Percentiles rank a stretch among this genome's conserved stretches.
Evolutionary conservation across 2,329 filamentous ascomycete species (phyloP).

Genomic region (Emergomyces orientalis): DNA sequence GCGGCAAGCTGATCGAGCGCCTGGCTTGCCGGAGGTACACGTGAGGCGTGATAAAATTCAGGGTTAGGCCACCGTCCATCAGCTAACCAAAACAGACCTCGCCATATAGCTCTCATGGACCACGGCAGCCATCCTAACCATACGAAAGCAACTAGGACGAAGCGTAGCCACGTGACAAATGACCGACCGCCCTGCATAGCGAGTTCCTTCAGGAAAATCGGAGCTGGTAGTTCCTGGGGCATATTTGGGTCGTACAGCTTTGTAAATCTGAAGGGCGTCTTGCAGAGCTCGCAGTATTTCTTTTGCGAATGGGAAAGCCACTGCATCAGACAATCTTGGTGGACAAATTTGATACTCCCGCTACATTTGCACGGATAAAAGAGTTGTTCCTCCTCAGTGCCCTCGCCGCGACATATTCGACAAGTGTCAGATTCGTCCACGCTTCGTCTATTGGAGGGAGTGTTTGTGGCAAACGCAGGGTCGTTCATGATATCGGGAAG

Average conservation of each 20-base stretch:
- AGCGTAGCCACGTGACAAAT: constrained; percentile 67
- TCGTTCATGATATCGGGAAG: constrained; percentile 50
- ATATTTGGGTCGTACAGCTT: constrained; percentile 94
- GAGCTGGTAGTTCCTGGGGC: constrained; percentile 71
- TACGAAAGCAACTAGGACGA: constrained; percentile 67
- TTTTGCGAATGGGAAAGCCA: constrained; percentile 98
- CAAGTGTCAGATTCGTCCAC: constrained; percentile 67
- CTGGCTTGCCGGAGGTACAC: constrained; percentile 14
- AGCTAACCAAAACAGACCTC: constrained; percentile 87
- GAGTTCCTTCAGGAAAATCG: constrained; percentile 72
- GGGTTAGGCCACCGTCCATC: constrained; percentile 57
- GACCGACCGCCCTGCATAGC: constrained; percentile 62
- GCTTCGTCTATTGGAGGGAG: constrained; percentile 28
- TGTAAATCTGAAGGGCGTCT: constrained; percentile 95
- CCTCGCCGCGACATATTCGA: constrained; percentile 91
- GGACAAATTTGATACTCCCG: constrained; percentile 96
- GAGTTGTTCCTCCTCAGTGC: constrained; percentile 68
- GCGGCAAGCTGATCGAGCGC: constrained; percentile 19
- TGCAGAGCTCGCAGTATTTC: constrained; percentile 98
- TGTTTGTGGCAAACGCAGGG: constrained; percentile 40
- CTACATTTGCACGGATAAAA: constrained; percentile 99
- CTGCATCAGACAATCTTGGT: constrained; percentile 96
- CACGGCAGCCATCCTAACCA: constrained; percentile 88
- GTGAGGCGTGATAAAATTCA: constrained; percentile 19
- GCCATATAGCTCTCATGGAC: constrained; percentile 84